These are phyloP conservation scores for Penicillium sumatraense DNA, from an alignment of 2,329 filamentous ascomycete species.

Conservation along the genomic window DNA sequence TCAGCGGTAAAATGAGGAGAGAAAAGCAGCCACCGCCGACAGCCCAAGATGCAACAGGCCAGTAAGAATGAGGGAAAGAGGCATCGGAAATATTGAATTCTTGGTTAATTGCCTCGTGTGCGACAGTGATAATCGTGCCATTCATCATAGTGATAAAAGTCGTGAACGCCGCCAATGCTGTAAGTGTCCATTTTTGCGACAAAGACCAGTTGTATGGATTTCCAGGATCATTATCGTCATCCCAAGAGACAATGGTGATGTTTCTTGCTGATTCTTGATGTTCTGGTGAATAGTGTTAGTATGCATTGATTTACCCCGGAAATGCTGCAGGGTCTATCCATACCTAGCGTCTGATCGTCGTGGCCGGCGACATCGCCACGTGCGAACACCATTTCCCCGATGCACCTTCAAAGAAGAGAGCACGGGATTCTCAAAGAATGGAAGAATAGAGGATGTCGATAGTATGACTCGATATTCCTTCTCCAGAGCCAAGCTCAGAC, in stretches of 20 bases:
- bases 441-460: too few relatives aligned
- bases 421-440: neutral
- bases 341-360: conserved; percentile 24
- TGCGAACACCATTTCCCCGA: conserved; percentile 24
- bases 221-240: conserved; percentile 36
- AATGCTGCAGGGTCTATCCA: neutral
- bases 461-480: neutral
- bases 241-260: conserved; percentile 32
- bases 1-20: conserved; percentile 37
- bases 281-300: conserved; percentile 15
- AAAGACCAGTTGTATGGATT: conserved; percentile 46
- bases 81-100: conserved; percentile 35
- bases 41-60: conserved; percentile 39
- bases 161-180: conserved; percentile 30
- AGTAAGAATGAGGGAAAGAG: conserved; percentile 37
- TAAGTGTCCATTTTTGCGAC: conserved; percentile 41
- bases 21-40: conserved; percentile 34
- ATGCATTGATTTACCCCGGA: neutral
- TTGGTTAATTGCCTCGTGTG: conserved; percentile 42
- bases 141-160: conserved; percentile 42
- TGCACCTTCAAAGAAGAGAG: neutral
- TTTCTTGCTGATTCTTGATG: conserved; percentile 18
- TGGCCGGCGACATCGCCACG: conserved; percentile 28
- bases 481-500: neutral
- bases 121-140: conserved; percentile 45